Conservation (phyloP, 2,329 filamentous ascomycete species). For the Aspergillus caelatus region DNA sequence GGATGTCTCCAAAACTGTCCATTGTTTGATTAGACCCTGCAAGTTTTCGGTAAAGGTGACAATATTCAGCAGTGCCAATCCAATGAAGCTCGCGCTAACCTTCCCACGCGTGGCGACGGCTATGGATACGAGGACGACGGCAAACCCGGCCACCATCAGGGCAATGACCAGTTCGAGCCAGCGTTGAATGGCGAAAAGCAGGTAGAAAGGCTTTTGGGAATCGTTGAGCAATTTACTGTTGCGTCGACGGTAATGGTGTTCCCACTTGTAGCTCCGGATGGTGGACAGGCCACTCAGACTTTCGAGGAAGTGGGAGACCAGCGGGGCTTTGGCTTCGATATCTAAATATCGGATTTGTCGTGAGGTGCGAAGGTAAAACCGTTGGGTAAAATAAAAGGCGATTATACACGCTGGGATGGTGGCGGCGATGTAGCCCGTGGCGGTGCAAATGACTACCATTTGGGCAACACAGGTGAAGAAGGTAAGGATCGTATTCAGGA, state of each 20-base stretch:
- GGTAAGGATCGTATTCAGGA: constrained; percentile 8
- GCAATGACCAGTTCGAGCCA: constrained; percentile 49
- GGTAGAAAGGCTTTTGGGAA: constrained; percentile 49
- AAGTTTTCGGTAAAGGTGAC: constrained; percentile 51
- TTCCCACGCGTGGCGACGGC: constrained; percentile 39
- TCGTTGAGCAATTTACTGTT: constrained; percentile 41
- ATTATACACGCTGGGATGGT: constrained; percentile 47
- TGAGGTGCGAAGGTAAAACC: constrained; percentile 58
- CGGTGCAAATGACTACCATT: constrained; percentile 3
- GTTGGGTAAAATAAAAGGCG: constrained; percentile 53
- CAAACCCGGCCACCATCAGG: constrained; percentile 46
- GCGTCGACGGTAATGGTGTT: constrained; percentile 40
- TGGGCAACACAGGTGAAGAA: constrained; percentile 9
- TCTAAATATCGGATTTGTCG: constrained; percentile 56
- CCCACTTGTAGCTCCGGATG: constrained; percentile 56
- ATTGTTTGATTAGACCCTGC: constrained; percentile 47
- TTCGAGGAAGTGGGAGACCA: constrained; percentile 57
- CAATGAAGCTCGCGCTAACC: constrained; percentile 47
- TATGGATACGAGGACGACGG: constrained; percentile 46
- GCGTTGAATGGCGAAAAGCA: constrained; percentile 47
- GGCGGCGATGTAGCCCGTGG: constrained; percentile 9
- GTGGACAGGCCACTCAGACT: constrained; percentile 53
- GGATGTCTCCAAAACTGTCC: constrained; percentile 57
- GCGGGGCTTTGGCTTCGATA: constrained; percentile 54
- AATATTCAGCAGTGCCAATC: constrained; percentile 51